These are phyloP conservation scores for Cyberlindnera misumaiensis DNA, from an alignment of 805 yeast species.

Conservation along the genomic window DNA sequence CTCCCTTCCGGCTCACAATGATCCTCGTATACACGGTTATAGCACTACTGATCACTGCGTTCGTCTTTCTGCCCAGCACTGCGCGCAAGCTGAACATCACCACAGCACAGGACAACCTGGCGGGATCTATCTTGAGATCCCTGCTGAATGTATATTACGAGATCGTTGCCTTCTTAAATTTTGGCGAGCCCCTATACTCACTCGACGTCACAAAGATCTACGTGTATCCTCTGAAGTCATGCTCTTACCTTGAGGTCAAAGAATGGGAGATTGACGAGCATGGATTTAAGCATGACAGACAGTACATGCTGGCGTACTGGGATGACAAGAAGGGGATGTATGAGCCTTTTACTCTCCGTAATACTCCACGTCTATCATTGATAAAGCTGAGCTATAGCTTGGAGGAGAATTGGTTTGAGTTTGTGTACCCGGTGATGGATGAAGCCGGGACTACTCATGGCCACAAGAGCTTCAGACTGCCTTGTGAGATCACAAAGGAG, in stretches of 20 bases:
- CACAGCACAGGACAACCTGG: too few relatives aligned
- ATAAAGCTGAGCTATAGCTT: slow-evolving; percentile 10
- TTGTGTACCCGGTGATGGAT: slow-evolving; percentile 14
- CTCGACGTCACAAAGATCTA: slow-evolving; percentile 9
- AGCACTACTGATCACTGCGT: too few relatives aligned
- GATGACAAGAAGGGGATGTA: slow-evolving; percentile 7
- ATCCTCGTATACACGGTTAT: too few relatives aligned
- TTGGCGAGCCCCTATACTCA: slow-evolving; percentile 4
- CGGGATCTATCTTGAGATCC: too few relatives aligned
- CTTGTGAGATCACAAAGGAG: slow-evolving; percentile 13
- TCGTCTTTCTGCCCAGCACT: too few relatives aligned
- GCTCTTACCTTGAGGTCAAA: slow-evolving; percentile 6
- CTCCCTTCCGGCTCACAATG: too few relatives aligned
- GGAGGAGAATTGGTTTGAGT: slow-evolving; percentile 17
- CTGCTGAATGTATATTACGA: slow-evolving; percentile 12
- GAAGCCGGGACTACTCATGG: slow-evolving; percentile 2
- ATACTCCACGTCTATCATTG: slow-evolving; percentile 11
- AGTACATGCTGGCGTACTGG: slow-evolving; percentile 19
- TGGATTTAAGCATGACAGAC: slow-evolving; percentile 20
- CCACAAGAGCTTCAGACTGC: slow-evolving; percentile 12
- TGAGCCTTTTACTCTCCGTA: slow-evolving; percentile 13
- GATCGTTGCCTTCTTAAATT: slow-evolving; percentile 6
- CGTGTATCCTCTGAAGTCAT: slow-evolving; percentile 17
- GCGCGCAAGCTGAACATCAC: too few relatives aligned
- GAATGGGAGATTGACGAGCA: slow-evolving; percentile 17